Evolutionary conservation across 306 rosid genomes (phyloP).

Genomic region (Malus fusca): DNA sequence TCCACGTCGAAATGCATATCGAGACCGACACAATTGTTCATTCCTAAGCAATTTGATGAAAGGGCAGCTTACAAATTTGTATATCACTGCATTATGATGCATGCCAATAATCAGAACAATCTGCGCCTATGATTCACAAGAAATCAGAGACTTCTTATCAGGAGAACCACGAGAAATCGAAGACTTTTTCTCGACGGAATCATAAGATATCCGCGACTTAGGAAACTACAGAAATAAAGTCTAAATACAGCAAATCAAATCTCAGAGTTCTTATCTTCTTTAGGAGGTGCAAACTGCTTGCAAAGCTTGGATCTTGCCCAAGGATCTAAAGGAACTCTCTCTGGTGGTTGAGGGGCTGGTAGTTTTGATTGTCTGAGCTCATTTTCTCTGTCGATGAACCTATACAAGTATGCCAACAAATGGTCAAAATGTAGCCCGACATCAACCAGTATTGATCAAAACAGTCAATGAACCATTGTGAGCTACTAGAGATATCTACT

Average conservation of each 20-base stretch:
- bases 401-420: conserved; percentile 19
- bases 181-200: neutral
- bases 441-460: neutral
- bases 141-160: neutral
- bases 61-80: neutral
- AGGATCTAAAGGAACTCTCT: conserved; percentile 72
- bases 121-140: neutral
- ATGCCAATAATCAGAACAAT: neutral
- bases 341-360: conserved; percentile 72
- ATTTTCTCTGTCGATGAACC: conserved; percentile 79
- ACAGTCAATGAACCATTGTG: neutral
- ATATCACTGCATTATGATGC: neutral
- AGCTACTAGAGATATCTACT: neutral
- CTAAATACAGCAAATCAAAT: conserved; percentile 20
- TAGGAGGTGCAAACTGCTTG: conserved; percentile 74
- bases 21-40: neutral
- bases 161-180: neutral
- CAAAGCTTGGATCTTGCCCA: conserved; percentile 73
- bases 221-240: neutral
- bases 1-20: neutral
- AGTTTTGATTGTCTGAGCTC: conserved; percentile 86
- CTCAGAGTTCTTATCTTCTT: conserved; percentile 49
- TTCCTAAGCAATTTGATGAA: neutral
- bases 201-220: neutral
- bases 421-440: neutral